phyloP scores from a whole-genome alignment of 345 rosid species.

The Moricandia moricandioides region DNA sequence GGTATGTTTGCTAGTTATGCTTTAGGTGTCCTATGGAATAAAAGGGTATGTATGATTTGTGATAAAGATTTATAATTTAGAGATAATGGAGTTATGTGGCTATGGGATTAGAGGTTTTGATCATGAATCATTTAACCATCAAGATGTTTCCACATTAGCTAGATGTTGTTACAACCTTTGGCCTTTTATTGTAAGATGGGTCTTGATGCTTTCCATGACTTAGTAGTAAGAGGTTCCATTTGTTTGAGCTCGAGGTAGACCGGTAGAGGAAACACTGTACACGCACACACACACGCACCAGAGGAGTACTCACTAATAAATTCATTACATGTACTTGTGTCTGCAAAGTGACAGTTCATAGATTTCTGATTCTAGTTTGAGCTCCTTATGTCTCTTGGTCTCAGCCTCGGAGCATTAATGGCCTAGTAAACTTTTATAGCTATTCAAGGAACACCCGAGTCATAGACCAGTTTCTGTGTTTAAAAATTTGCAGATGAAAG shows the following conservation, averaged over 20 bases:
- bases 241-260: background rate
- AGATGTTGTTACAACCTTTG: background rate
- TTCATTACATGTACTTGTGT: background rate
- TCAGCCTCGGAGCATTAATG: background rate
- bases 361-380: background rate
- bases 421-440: background rate
- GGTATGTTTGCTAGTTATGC: background rate
- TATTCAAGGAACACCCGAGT: background rate
- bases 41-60: background rate
- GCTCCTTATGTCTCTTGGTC: background rate
- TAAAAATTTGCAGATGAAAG: conserved; percentile 56
- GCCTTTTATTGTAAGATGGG: background rate
- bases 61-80: background rate
- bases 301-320: background rate
- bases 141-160: background rate
- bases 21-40: background rate
- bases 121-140: background rate
- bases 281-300: background rate
- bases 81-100: background rate
- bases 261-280: background rate
- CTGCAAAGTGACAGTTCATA: too few species aligned
- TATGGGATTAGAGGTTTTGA: conserved; percentile 1
- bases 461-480: background rate
- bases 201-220: background rate
- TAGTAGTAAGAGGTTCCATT: background rate